A percentile compares a stretch with the other conserved stretches of the same genome.
Conservation (phyloP, 2,329 filamentous ascomycete species). For the Grosmannia serpens region DNA sequence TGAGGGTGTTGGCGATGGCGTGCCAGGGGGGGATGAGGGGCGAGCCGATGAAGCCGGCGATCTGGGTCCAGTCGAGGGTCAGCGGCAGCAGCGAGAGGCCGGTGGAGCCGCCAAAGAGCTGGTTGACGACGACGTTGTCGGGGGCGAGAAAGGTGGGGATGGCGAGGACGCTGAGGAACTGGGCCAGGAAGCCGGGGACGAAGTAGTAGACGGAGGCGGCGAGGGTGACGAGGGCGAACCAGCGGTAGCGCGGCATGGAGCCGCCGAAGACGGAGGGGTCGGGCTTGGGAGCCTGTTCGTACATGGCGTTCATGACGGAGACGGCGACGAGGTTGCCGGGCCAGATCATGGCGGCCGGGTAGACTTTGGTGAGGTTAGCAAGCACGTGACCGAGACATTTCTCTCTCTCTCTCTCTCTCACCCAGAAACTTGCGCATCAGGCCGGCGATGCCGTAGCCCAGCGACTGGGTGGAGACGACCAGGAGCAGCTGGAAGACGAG, state of each 20-base stretch:
- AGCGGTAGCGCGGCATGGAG: conserved; percentile 45
- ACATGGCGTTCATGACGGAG: conserved; percentile 60
- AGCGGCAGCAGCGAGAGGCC: conserved; percentile 30
- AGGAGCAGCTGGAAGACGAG: conserved; percentile 55
- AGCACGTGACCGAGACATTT: too few relatives aligned
- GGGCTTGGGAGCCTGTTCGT: conserved; percentile 42
- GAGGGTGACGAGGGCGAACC: conserved; percentile 29
- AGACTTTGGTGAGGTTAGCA: conserved; percentile 26
- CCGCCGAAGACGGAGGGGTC: conserved; percentile 49
- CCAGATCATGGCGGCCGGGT: conserved; percentile 65
- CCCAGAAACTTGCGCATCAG: conserved; percentile 54
- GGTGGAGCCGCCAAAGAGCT: conserved; percentile 36
- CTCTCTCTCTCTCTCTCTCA: too few relatives aligned
- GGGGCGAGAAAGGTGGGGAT: conserved; percentile 36
- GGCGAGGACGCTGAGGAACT: conserved; percentile 34
- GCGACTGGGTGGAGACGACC: conserved; percentile 55
- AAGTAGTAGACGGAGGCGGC: conserved; percentile 40
- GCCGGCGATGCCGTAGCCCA: conserved; percentile 59
- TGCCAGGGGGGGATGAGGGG: conserved; percentile 62
- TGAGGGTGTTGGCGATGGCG: conserved; percentile 61
- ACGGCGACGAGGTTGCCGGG: conserved; percentile 55
- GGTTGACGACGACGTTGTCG: conserved; percentile 33
- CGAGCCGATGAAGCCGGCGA: conserved; percentile 56
- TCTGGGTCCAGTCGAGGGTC: conserved; percentile 45
- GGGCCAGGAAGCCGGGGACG: conserved; percentile 38